phyloP scores from a whole-genome alignment of 2,329 filamentous ascomycete genomes.

The Phyllosticta citriasiana region DNA sequence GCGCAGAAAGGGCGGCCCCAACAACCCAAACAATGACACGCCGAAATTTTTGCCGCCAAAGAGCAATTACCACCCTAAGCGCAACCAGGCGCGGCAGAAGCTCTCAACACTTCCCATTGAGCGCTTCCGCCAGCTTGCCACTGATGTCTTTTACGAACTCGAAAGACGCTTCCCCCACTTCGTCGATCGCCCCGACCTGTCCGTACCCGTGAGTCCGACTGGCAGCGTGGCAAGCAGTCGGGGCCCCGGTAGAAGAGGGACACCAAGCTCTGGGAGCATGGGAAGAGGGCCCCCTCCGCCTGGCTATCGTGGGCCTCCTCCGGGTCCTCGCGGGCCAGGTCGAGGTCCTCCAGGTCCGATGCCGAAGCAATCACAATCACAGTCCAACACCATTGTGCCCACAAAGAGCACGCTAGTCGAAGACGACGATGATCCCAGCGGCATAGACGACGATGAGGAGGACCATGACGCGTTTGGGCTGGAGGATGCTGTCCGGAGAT shows the following conservation, averaged over 20 bases:
- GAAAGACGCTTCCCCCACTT: constrained; percentile 85
- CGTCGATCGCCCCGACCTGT: constrained; percentile 43
- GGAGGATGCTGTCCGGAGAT: constrained; percentile 33
- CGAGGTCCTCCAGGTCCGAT: constrained; percentile 31
- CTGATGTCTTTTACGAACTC: constrained; percentile 91
- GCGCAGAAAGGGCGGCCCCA: constrained; percentile 32
- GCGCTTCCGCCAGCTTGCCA: constrained; percentile 83
- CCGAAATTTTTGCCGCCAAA: constrained; percentile 68
- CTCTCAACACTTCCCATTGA: constrained; percentile 79
- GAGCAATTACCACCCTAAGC: constrained; percentile 85
- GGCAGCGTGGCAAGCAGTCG: constrained; percentile 49
- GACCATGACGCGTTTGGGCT: constrained; percentile 54
- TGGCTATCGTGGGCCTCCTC: constrained; percentile 9
- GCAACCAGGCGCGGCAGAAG: constrained; percentile 94
- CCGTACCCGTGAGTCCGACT: constrained; percentile 50
- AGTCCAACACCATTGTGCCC: constrained; percentile 91
- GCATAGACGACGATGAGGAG: constrained; percentile 42
- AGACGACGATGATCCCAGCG: constrained; percentile 68
- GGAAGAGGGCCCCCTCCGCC: constrained; percentile 18
- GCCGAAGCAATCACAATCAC: constrained; percentile 85
- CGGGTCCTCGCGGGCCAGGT: constrained; percentile 13
- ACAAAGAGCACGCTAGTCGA: constrained; percentile 98
- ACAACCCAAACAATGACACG: constrained; percentile 37
- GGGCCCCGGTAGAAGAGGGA: constrained; percentile 43
- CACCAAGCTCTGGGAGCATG: constrained; percentile 47